These are phyloP conservation scores for Podospora pseudocomata DNA, from an alignment of 495 filamentous ascomycete genomes.

Conservation along the genomic window DNA sequence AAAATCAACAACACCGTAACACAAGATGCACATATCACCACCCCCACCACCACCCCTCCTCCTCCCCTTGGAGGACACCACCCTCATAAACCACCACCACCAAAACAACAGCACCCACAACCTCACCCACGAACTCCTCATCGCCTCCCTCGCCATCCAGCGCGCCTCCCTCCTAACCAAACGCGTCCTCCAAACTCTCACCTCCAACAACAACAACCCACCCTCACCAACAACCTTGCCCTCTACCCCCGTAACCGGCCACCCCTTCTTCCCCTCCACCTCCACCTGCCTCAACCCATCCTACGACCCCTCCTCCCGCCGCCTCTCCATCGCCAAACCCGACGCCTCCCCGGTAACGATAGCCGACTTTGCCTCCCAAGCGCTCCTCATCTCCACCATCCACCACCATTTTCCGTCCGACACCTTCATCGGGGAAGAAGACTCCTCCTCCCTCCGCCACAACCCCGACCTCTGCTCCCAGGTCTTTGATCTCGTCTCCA, in stretches of 20 bases:
- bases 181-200: conserved; percentile 41
- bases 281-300: not conserved
- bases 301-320: conserved; percentile 10
- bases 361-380: conserved; percentile 56
- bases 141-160: conserved; percentile 53
- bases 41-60: not conserved
- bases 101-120: not conserved
- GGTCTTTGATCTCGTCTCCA: conserved; percentile 49
- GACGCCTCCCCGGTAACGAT: conserved; percentile 54
- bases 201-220: conserved; percentile 19
- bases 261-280: not conserved
- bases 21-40: too few species aligned
- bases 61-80: not conserved
- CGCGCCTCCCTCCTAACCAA: conserved; percentile 53
- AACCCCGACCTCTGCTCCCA: conserved; percentile 43
- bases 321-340: conserved; percentile 42
- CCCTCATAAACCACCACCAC: not conserved
- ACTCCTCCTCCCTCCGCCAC: conserved; percentile 43
- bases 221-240: not conserved
- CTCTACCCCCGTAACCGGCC: conserved; percentile 3
- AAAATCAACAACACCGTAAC: too few species aligned
- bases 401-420: conserved; percentile 50
- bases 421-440: conserved; percentile 53
- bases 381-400: conserved; percentile 52
- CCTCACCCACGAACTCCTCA: conserved; percentile 41